These are phyloP conservation scores for Scheffersomyces ergatensis DNA, from an alignment of 805 yeast species.

Conservation along the genomic window DNA sequence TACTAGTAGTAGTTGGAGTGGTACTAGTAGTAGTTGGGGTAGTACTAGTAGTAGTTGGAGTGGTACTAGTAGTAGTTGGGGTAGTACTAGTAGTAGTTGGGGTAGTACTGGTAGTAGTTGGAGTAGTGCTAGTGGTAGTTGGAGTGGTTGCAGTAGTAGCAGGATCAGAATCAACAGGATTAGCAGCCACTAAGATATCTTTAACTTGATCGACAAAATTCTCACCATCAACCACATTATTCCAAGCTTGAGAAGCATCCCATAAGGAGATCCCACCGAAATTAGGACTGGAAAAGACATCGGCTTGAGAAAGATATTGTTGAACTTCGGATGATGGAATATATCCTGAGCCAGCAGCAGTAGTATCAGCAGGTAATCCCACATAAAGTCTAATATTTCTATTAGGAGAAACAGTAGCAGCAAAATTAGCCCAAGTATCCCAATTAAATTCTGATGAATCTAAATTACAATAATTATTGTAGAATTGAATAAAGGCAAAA, in stretches of 20 bases:
- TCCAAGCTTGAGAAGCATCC: slow-evolving; percentile 67
- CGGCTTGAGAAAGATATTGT: slow-evolving; percentile 10
- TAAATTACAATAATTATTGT: slow-evolving; percentile 32
- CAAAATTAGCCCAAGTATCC: slow-evolving; percentile 33
- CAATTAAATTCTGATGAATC: slow-evolving; percentile 29
- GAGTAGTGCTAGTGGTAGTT: slow-evolving; percentile 3
- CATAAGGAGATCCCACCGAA: slow-evolving; percentile 80
- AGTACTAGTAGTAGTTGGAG: slow-evolving; percentile 4
- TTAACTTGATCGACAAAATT: slow-evolving; percentile 38
- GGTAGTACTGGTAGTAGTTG: slow-evolving; percentile 3
- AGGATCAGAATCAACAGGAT: slow-evolving; percentile 20
- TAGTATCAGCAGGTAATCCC: slow-evolving; percentile 32
- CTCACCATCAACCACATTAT: slow-evolving; percentile 16
- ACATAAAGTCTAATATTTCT: slow-evolving; percentile 28
- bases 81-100: slow-evolving; percentile 5
- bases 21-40: slow-evolving; percentile 4
- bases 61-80: slow-evolving; percentile 2
- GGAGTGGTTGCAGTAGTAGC: slow-evolving; percentile 6
- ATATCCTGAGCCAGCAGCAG: slow-evolving; percentile 36
- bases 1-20: slow-evolving; percentile 2
- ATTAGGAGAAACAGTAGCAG: slow-evolving; percentile 26
- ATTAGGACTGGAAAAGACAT: slow-evolving; percentile 13
- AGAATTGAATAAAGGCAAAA: slow-evolving; percentile 39
- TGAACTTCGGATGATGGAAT: slow-evolving; percentile 16
- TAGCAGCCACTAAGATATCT: slow-evolving; percentile 17